These are phyloP conservation scores for Litchi chinensis DNA, from an alignment of 345 rosid genomes.

Conservation along the genomic window DNA sequence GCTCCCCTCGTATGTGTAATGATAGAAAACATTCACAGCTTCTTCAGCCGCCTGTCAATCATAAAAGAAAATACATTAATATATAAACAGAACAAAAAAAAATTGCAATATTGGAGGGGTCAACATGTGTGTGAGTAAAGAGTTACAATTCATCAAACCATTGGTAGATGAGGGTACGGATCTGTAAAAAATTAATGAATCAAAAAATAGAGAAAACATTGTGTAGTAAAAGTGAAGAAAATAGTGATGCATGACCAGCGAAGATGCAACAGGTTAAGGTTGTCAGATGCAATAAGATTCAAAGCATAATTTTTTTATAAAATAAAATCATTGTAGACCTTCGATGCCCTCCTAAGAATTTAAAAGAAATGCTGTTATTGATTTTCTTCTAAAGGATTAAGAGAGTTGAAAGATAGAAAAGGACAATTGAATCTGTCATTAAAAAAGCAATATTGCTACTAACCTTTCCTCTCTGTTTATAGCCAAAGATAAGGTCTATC, in stretches of 20 bases:
- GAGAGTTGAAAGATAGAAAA: background rate
- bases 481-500: slow-evolving; percentile 99
- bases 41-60: slow-evolving; percentile 92
- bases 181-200: background rate
- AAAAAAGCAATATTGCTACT: slow-evolving; percentile 8
- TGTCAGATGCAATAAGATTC: background rate
- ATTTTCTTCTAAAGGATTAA: background rate
- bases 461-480: slow-evolving; percentile 99
- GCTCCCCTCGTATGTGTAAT: slow-evolving; percentile 98
- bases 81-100: background rate
- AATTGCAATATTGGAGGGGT: background rate
- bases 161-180: background rate
- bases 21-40: slow-evolving; percentile 98
- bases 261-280: background rate
- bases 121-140: background rate
- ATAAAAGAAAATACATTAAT: slow-evolving; percentile 24
- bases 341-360: background rate
- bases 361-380: background rate
- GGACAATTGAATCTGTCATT: background rate
- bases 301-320: background rate
- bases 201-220: background rate
- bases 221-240: background rate
- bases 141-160: background rate
- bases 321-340: background rate
- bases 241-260: background rate